Evolutionary conservation across 768 basidiomycete genomes (phyloP), one percentile per base, ranked within the genome.

Genomic region (Lactarius indigo): DNA sequence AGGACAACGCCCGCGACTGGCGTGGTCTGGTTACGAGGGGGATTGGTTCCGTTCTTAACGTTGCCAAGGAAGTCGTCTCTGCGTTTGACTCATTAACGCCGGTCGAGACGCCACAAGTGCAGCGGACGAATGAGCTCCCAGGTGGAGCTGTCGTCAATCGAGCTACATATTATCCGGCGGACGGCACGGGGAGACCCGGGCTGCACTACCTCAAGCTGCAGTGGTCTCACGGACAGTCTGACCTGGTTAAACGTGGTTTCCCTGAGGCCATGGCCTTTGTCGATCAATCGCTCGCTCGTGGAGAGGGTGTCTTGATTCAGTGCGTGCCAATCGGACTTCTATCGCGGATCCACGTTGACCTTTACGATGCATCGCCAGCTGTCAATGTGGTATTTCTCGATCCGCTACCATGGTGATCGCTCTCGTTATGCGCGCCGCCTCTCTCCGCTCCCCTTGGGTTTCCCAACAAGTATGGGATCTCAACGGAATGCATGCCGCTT

Each of bases 191-290:
- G 63, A 83, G 91, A 70, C 92, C 93, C 0, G 82, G 82, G 20
- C 86, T 94, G 83, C 86, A 93, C 76, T 95, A 96, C 74, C 88
- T 94, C 77, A 94, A 93, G 76, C 84, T 96, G 31, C 83, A 84
- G 60, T 96, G 94, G 95, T 94, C 92, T 28, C 94, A 96, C 74
- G 94, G 94, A n/a, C 92, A 96, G 77, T 83, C 90, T 64, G 90
- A 96, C 75, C 85, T 96, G 44, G 92, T 94, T 70, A 77, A 85
- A 2, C 78, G 85, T 47, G 93, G 92, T 57, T 94, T 95, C 77
- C 85, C 86, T 59, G 83, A 80, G 9, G 94, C 89, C 6, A 92
- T 95, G 86, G 76, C 83, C 23, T 96, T 94, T 69, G 84, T 90
- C 64, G 94, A 95, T 75, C 84, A 85, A 39, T 88, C 91, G 57